These are phyloP conservation scores for Gossypium stocksii DNA, from an alignment of 345 rosid species.

Conservation along the genomic window DNA sequence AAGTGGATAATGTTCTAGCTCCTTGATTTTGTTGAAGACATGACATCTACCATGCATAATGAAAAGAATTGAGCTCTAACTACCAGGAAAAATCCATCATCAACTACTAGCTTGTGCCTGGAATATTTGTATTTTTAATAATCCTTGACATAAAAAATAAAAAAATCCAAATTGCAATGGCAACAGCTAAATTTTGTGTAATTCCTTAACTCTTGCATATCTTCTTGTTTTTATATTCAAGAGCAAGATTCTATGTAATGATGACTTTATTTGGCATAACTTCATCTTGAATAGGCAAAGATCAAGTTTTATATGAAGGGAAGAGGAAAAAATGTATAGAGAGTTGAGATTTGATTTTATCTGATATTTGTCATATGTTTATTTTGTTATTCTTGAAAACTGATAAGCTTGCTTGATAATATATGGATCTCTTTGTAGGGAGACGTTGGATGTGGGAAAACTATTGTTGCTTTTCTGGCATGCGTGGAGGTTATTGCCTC, in stretches of 20 bases:
- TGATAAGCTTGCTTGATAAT: conserved; percentile 19
- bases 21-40: conserved; percentile 7
- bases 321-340: background rate
- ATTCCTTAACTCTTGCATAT: background rate
- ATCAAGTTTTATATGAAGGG: background rate
- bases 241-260: background rate
- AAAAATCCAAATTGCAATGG: background rate
- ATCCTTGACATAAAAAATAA: background rate
- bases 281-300: conserved; percentile 10
- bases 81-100: background rate
- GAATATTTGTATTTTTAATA: background rate
- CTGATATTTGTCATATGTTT: background rate
- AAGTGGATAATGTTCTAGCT: background rate
- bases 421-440: conserved; percentile 48
- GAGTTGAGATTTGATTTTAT: conserved; percentile 5
- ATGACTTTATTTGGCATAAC: background rate
- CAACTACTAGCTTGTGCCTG: background rate
- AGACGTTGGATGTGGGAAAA: conserved; percentile 98
- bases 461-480: conserved; percentile 90
- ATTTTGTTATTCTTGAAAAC: conserved; percentile 12
- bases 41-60: background rate
- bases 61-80: background rate
- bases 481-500: conserved; percentile 92
- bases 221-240: background rate
- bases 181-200: background rate